Evolutionary conservation across 495 filamentous ascomycete genomes (phyloP), one percentile per base, ranked within the genome.

Genomic region (Peziza echinospora): DNA sequence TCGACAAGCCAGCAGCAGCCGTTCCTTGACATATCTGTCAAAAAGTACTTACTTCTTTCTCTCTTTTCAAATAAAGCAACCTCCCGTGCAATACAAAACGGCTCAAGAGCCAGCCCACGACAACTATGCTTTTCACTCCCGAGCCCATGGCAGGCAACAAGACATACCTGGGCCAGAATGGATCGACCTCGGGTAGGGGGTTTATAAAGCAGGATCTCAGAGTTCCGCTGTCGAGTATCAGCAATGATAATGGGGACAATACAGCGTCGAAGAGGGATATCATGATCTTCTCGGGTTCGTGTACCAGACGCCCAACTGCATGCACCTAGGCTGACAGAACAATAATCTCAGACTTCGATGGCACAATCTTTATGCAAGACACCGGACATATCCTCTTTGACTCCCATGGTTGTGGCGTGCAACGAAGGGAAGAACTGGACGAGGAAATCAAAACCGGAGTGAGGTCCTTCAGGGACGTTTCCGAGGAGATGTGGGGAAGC

Each of bases 271-370:
- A 56, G 41, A 47, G 56, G 53, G 56, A 59, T 26, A 59, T 59
- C 16, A 59, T 59, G 26, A 53, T 59, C 41, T 59, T 59, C 47
- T 59, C 56, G 21, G 56, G 56, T 59, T 6, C 3, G 10, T 23
- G 19, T 23, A 23, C 16, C n/a, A 25, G 17, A n/a, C 40, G 44
- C n/a, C n/a, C 30, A 25, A 21, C 5, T 34, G 24, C 19, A 23
- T 22, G 6, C n/a, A n/a, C 24, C 22, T 26, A 6, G 8, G 2
- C n/a, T 21, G 13, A 43, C 24, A n/a, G n/a, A n/a, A n/a, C n/a
- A n/a, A n/a, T n/a, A n/a, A n/a, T n/a, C n/a, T n/a, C n/a, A 77
- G 77, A 83, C 60, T 83, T 82, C 53, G 78, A 83, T 55, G 78
- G 78, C 51, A 82, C 78, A 26, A 83, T 83, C 53, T 80, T 77